Evolutionary conservation across 441 rosid genomes (phyloP).

Genomic region (Croton laevigatus): DNA sequence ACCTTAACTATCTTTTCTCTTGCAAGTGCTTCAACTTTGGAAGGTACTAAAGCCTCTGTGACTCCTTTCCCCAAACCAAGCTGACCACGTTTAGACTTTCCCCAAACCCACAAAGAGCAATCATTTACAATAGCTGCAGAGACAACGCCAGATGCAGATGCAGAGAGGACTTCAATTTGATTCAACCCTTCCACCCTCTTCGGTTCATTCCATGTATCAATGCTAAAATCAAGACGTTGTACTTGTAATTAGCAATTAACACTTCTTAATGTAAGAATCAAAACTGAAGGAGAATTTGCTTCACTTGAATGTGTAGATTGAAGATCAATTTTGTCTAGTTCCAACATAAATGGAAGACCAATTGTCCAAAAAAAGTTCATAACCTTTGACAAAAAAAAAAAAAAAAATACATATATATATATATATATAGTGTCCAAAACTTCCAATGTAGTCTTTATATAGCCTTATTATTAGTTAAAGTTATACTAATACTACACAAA

Average conservation of each 20-base stretch:
- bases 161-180: slow-evolving; percentile 44
- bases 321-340: background rate
- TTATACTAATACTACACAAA: no score
- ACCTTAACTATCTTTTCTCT: slow-evolving; percentile 76
- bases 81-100: slow-evolving; percentile 92
- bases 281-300: background rate
- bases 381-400: no score
- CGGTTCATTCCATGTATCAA: slow-evolving; percentile 59
- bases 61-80: slow-evolving; percentile 83
- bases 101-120: slow-evolving; percentile 96
- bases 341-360: background rate
- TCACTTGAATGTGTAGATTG: background rate
- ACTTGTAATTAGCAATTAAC: background rate
- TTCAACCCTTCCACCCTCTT: slow-evolving; percentile 66
- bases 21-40: slow-evolving; percentile 59
- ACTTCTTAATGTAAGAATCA: background rate
- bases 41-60: slow-evolving; percentile 56
- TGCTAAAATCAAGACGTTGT: slow-evolving; percentile 15
- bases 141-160: slow-evolving; percentile 88
- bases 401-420: no score
- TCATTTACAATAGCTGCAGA: slow-evolving; percentile 76
- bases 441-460: no score
- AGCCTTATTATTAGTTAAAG: no score
- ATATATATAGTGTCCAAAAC: no score
- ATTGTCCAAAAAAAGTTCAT: no score